These are phyloP conservation scores for Neofusicoccum ribis DNA, from an alignment of 2,329 filamentous ascomycete species.

Conservation along the genomic window DNA sequence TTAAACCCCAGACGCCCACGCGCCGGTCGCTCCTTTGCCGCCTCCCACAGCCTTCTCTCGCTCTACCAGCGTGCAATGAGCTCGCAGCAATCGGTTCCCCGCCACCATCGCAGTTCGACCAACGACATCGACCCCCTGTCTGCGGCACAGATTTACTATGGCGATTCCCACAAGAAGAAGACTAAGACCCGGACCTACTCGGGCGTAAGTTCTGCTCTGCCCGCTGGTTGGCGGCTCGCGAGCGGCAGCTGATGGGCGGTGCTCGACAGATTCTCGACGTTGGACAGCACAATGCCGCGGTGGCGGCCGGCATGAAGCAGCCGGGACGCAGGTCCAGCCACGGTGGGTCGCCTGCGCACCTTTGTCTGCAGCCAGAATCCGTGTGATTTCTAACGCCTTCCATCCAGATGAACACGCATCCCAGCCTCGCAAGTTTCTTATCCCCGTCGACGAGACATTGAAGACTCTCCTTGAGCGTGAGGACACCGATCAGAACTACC, in stretches of 20 bases:
- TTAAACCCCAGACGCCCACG: not conserved
- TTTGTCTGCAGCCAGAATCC: not conserved
- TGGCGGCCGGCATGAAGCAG: conserved; percentile 28
- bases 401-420: conserved; percentile 68
- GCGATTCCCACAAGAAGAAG: conserved; percentile 51
- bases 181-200: conserved; percentile 56
- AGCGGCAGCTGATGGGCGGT: not conserved
- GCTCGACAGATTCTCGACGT: not conserved
- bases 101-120: conserved; percentile 43
- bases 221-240: not conserved
- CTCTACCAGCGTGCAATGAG: conserved; percentile 29
- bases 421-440: conserved; percentile 75
- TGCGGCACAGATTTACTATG: conserved; percentile 61
- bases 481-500: conserved; percentile 87
- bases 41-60: not conserved
- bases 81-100: conserved; percentile 37
- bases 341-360: conserved; percentile 26
- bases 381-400: not conserved
- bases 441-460: conserved; percentile 83
- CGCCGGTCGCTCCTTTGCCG: not conserved
- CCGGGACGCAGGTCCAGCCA: conserved; percentile 40
- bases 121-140: conserved; percentile 56
- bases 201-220: conserved; percentile 46
- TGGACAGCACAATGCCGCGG: conserved; percentile 32
- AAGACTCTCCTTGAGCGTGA: conserved; percentile 78